Base-by-base conservation (phyloP, 1,284 basidiomycete genomes). In the Malassezia brasiliensis region DNA sequence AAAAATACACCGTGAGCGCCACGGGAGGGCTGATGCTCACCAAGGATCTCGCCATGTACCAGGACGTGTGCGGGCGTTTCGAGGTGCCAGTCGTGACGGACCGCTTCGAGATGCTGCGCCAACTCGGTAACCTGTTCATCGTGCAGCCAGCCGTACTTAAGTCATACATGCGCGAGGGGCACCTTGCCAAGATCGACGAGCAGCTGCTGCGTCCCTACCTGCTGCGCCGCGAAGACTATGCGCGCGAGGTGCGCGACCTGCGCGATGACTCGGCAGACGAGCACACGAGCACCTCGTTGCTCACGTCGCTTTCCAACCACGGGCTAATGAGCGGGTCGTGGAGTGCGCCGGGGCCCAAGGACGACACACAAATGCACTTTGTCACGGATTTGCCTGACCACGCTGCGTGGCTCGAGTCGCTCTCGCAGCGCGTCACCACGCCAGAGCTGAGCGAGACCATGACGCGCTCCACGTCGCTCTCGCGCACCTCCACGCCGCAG, bases 21-120 rank as follows among this genome's bases (percentile, higher is more conserved):
- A 90, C 90, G 0, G 94, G 94, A 45, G 94, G 93, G 5, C 79
- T 99, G 47, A 94, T 98, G 88, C 83, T 99, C 37, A 93, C 93
- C 20, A 96, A 96, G 88, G 94, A 99, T 74, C 82, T 99, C 61
- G 94, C 93, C 64, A 85, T 87, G 40, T 99, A 98, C 72, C 94
- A 98, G 79, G 94, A 98, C 66, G 83, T 83, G 2, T 83, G 96
- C 61, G 79, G 81, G 56, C 83, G 82, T 12, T 96, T 93, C 76
- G 80, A 81, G 31, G 85, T 94, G 39, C 81, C 87, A 1, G 81
- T 87, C 1, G 79, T 99, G 3, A 83, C 85, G 60, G 93, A 96
- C 75, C 88, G 94, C 17, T 99, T 94, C 78, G 94, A 98, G 73
- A 96, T 98, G 80, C 85, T 98, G 62, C 86, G 93, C 42, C 91